A percentile compares a stretch with the other conserved stretches of the same genome.
Evolutionary conservation across 2,329 filamentous ascomycete genomes (phyloP).

Genomic region (Aspergillus proliferans): DNA sequence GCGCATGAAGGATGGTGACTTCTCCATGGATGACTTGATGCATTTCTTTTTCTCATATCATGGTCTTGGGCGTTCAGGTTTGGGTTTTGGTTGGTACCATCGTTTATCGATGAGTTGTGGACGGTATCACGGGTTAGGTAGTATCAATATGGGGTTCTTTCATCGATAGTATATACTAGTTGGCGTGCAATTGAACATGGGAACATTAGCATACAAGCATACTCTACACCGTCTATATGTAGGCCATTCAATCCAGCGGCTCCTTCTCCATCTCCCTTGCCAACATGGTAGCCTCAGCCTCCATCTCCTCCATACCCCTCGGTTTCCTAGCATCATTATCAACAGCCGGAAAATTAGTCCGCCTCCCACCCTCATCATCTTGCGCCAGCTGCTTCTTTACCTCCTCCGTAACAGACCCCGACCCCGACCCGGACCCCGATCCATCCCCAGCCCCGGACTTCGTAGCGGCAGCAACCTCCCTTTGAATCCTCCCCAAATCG

Average conservation of each 20-base stretch:
- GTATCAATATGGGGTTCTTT: neutral
- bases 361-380: constrained; percentile 31
- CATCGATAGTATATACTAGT: too few species aligned
- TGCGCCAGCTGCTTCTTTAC: constrained; percentile 14
- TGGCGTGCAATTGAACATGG: neutral
- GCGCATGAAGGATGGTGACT: neutral
- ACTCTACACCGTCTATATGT: neutral
- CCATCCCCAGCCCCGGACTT: constrained; percentile 43
- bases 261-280: constrained; percentile 31
- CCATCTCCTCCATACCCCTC: constrained; percentile 70
- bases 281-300: constrained; percentile 57
- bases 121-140: neutral
- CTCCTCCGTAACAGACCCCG: neutral
- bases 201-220: neutral
- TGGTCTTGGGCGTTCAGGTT: neutral
- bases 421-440: constrained; percentile 37
- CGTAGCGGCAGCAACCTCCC: constrained; percentile 10
- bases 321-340: constrained; percentile 65
- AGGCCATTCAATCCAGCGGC: constrained; percentile 20
- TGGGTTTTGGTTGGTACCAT: constrained; percentile 12
- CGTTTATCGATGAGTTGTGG: constrained; percentile 3
- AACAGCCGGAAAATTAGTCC: constrained; percentile 59
- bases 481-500: constrained; percentile 57
- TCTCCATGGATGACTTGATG: neutral
- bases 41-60: neutral